These are phyloP conservation scores for Oryza meridionalis DNA, from an alignment of 176 grass and related monocot genomes.

Conservation along the genomic window DNA sequence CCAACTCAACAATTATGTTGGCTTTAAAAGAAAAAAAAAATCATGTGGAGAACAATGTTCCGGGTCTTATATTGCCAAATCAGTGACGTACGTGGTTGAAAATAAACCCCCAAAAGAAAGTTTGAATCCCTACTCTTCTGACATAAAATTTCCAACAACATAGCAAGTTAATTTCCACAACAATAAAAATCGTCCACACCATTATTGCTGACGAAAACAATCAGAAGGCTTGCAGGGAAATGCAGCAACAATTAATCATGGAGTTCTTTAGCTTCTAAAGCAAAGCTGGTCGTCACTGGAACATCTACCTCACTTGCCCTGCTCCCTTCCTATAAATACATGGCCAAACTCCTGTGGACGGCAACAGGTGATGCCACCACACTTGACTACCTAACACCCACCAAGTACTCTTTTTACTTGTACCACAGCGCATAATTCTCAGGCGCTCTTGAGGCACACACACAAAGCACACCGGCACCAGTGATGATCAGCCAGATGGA, in stretches of 20 bases:
- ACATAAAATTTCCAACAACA: not conserved
- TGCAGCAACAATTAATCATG: not conserved
- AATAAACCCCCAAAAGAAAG: not conserved
- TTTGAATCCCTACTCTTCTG: not conserved
- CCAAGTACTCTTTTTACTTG: not conserved
- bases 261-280: too few relatives aligned
- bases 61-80: not conserved
- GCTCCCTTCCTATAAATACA: constrained; percentile 18
- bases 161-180: not conserved
- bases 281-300: too few relatives aligned
- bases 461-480: not conserved
- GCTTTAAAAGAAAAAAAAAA: not conserved
- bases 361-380: not conserved
- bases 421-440: too few relatives aligned
- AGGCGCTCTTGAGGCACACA: not conserved
- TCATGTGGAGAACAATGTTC: not conserved
- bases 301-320: too few relatives aligned
- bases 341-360: not conserved
- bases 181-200: too few relatives aligned
- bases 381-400: not conserved
- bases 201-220: not conserved
- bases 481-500: constrained; percentile 28
- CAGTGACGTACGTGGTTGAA: not conserved
- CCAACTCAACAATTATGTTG: too few relatives aligned
- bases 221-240: too few relatives aligned